phyloP scores from a whole-genome alignment of 768 basidiomycete genomes.

The Leccinum fibrillosum region DNA sequence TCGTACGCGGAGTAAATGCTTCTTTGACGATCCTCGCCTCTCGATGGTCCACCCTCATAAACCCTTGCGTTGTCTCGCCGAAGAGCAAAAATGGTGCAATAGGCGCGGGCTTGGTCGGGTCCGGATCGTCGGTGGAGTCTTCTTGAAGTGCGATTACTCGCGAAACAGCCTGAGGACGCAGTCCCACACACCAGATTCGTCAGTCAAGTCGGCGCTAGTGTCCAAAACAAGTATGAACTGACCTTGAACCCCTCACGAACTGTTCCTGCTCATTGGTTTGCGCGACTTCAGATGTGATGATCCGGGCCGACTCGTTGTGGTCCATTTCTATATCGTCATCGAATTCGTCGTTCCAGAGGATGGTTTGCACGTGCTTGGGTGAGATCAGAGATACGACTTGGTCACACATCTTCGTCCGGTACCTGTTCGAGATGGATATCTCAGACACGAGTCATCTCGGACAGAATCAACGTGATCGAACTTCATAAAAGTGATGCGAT shows the following conservation, averaged over 20 bases:
- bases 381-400: conserved; percentile 53
- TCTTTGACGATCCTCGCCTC: conserved; percentile 11
- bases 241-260: conserved; percentile 47
- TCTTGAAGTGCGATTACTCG: conserved; percentile 11
- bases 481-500: conserved; percentile 63
- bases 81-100: conserved; percentile 31
- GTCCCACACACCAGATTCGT: neutral
- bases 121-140: conserved; percentile 3
- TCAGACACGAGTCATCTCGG: neutral
- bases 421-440: conserved; percentile 32
- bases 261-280: conserved; percentile 58
- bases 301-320: conserved; percentile 40
- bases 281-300: conserved; percentile 52
- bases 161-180: conserved; percentile 8
- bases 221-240: neutral
- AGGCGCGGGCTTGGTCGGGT: neutral
- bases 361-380: conserved; percentile 39
- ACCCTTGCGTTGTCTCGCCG: conserved; percentile 41
- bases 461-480: conserved; percentile 16
- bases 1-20: neutral
- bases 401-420: conserved; percentile 57
- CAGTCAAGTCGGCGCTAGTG: neutral
- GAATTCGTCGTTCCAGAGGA: conserved; percentile 42
- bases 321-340: conserved; percentile 27
- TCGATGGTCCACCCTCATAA: conserved; percentile 32